Conservation (phyloP, 768 basidiomycete genomes). For the Agaricus blazei region DNA sequence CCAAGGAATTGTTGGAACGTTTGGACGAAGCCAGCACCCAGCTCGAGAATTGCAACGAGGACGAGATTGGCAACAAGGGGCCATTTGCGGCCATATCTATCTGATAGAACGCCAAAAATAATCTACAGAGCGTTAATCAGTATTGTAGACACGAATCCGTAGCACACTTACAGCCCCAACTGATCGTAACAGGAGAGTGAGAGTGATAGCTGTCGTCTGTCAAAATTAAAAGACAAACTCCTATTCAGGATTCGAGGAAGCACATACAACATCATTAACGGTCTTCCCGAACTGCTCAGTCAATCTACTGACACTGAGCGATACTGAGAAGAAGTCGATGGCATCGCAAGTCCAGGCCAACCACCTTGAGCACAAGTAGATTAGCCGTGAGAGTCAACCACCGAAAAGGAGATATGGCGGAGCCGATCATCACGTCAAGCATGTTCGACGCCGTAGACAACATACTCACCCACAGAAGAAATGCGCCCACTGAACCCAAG, state of each 20-base stretch:
- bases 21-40: conserved; percentile 76
- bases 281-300: conserved; percentile 39
- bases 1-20: conserved; percentile 79
- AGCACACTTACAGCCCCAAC: conserved; percentile 51
- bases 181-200: conserved; percentile 90
- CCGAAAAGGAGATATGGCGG: conserved; percentile 14
- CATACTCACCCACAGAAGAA: conserved; percentile 55
- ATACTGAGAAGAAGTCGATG: conserved; percentile 81
- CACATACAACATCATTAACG: conserved; percentile 36
- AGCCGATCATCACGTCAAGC: neutral
- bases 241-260: neutral
- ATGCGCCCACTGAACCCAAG: conserved; percentile 50
- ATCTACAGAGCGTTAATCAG: conserved; percentile 26
- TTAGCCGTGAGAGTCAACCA: neutral
- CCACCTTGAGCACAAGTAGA: conserved; percentile 44
- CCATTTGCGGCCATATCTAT: conserved; percentile 93
- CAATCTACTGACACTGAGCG: conserved; percentile 48
- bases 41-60: conserved; percentile 64
- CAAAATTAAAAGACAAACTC: neutral
- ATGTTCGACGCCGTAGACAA: neutral
- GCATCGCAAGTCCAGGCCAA: conserved; percentile 86
- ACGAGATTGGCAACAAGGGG: conserved; percentile 76
- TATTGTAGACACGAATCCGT: neutral
- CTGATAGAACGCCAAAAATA: conserved; percentile 80
- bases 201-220: conserved; percentile 78